These are phyloP conservation scores for Brassica cretica DNA, from an alignment of 345 rosid species.

Conservation along the genomic window DNA sequence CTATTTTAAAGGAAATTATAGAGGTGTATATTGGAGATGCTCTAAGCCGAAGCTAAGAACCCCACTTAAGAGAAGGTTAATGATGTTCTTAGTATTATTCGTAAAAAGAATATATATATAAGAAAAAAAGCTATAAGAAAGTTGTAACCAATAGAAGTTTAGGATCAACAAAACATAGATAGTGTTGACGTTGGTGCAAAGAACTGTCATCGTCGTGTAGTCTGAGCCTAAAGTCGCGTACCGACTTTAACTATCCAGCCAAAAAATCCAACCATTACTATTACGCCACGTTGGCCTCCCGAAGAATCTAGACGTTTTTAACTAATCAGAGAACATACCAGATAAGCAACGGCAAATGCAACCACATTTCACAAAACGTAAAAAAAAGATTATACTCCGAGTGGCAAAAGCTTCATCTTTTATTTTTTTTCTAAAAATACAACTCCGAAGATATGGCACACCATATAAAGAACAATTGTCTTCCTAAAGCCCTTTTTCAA, in stretches of 20 bases:
- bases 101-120: background rate
- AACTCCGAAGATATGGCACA: conserved; percentile 19
- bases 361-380: conserved; percentile 11
- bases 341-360: conserved; percentile 18
- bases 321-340: conserved; percentile 16
- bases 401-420: conserved; percentile 34
- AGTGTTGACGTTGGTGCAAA: conserved; percentile 36
- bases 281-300: conserved; percentile 26
- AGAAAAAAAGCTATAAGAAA: background rate
- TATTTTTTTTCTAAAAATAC: background rate
- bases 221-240: conserved; percentile 34
- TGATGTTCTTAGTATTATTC: background rate
- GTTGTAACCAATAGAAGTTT: background rate
- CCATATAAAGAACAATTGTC: background rate
- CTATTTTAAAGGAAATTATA: too few species aligned
- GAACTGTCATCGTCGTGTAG: conserved; percentile 36
- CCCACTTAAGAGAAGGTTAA: too few species aligned
- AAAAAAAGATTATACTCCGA: conserved; percentile 18
- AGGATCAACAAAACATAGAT: background rate
- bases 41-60: too few species aligned
- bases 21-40: too few species aligned
- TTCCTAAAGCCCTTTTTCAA: background rate
- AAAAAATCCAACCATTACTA: conserved; percentile 20
- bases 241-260: conserved; percentile 37
- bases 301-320: conserved; percentile 2